Percentiles rank a stretch among this genome's conserved stretches.
Conservation (phyloP, 345 rosid species). For the Arabis alpina region DNA sequence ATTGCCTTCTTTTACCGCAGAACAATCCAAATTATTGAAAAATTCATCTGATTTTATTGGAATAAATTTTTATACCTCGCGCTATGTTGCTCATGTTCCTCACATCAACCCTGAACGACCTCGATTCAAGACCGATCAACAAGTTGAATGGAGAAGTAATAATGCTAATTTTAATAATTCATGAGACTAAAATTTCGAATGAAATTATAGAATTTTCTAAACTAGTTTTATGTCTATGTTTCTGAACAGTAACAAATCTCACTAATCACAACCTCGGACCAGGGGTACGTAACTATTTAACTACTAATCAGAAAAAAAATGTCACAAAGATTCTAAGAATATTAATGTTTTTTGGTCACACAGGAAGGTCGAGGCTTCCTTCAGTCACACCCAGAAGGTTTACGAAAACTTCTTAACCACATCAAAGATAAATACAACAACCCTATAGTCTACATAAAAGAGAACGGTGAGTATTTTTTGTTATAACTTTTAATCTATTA, state of each 20-base stretch:
- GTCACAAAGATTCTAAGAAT: background rate
- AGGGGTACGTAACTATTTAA: slow-evolving; percentile 16
- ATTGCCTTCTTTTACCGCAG: slow-evolving; percentile 32
- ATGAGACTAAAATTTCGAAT: background rate
- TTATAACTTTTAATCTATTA: background rate
- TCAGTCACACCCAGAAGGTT: slow-evolving; percentile 29
- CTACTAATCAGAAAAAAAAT: too few species aligned
- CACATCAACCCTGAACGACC: background rate
- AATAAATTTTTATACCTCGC: slow-evolving; percentile 25
- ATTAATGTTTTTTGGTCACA: background rate
- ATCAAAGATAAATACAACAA: slow-evolving; percentile 48
- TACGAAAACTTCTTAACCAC: slow-evolving; percentile 35
- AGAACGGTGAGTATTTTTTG: slow-evolving; percentile 46
- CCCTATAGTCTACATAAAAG: slow-evolving; percentile 54
- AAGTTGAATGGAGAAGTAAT: slow-evolving; percentile 16
- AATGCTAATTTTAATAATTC: background rate
- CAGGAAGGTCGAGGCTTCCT: slow-evolving; percentile 3
- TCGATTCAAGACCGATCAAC: slow-evolving; percentile 30
- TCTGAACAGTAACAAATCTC: slow-evolving; percentile 18
- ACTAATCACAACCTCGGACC: slow-evolving; percentile 31
- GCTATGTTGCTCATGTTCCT: slow-evolving; percentile 21
- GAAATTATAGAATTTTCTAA: background rate
- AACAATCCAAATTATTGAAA: slow-evolving; percentile 34
- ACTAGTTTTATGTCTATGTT: background rate
- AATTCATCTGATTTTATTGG: slow-evolving; percentile 37